phyloP scores from a whole-genome alignment of 371 early-diverging fungal genomes.

The Lichtheimia ramosa region DNA sequence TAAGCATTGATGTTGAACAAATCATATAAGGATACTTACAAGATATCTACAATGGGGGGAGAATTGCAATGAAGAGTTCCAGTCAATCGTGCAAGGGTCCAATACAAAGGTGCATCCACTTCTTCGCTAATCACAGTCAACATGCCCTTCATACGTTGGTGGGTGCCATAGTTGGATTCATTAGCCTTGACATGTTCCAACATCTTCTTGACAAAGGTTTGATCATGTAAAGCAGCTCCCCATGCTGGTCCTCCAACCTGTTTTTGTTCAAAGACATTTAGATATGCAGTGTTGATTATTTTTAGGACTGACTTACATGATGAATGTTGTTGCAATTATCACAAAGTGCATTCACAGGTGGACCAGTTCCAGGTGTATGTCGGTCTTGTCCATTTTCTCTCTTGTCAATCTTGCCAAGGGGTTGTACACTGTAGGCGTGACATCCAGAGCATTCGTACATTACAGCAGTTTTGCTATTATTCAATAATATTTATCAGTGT shows the following conservation, averaged over 20 bases:
- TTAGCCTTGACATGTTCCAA: conserved; percentile 66
- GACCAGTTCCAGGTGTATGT: conserved; percentile 66
- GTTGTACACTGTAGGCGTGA: conserved; percentile 65
- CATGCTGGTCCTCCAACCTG: conserved; percentile 96
- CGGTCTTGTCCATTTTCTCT: conserved; percentile 54
- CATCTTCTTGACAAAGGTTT: conserved; percentile 74
- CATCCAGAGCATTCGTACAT: conserved; percentile 90
- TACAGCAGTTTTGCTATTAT: conserved; percentile 67
- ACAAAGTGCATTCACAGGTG: conserved; percentile 65
- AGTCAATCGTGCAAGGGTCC: conserved; percentile 66
- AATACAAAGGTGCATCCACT: conserved; percentile 81
- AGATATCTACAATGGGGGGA: conserved; percentile 40
- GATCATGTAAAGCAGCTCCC: conserved; percentile 82
- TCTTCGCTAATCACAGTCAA: conserved; percentile 89
- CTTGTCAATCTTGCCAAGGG: conserved; percentile 64
- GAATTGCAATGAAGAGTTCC: conserved; percentile 71
- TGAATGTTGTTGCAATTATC: conserved; percentile 69
- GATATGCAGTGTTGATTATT: not conserved
- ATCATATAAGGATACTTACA: conserved; percentile 15
- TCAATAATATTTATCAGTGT: not conserved
- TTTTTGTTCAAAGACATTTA: not conserved
- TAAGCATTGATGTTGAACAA: not conserved
- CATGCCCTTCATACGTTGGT: conserved; percentile 93
- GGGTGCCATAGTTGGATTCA: conserved; percentile 68
- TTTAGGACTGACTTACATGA: conserved; percentile 53